Base-by-base conservation (phyloP, 306 rosid genomes). In the Canavalia ensiformis region DNA sequence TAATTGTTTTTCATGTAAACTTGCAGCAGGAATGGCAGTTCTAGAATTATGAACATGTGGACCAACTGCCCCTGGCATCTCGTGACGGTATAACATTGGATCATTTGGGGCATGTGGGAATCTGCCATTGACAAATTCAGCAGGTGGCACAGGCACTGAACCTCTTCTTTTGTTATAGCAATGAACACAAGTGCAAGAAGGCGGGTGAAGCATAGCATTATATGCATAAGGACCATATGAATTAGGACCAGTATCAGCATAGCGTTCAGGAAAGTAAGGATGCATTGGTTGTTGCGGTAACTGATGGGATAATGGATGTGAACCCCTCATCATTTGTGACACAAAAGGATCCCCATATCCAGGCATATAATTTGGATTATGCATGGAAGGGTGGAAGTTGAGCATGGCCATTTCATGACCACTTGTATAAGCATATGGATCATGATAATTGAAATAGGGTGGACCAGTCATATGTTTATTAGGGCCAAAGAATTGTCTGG, bases 131-230 rank as follows among this genome's bases (percentile, higher is more conserved):
- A 74, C 41, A 64, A 87, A 89, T 30, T 89, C 75, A 67, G 90
- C 63, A n/a, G 94, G 86, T 39, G 87, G 91, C 10, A 57, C 82
- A 0, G 88, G 92, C 0, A 79, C 84, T 44, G 97, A 73, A 87
- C 81, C 87, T 74, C 86, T 84, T 65, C 78, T 82, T 66, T 68
- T 87, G 76, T 82, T 89, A 55, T 88, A 86, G 89, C 99, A 96
- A 79, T 65, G 88, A 58, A 83, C 83, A 84, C 99, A 96, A 56
- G 94, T 58, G 78, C 99, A 96, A 69, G 97, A 88, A 85, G 97
- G 91, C 4, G 66, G 91, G 80, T 96, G 99, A 59, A 81, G 88
- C 30, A 78, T 72, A 30, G 89, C 82, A 78, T 84, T 90, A 71
- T 80, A 85, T 52, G 88, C 82, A 84, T 85, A 92, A 6, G 86